Percentiles rank a stretch among this genome's conserved stretches.
Evolutionary conservation across 2,329 filamentous ascomycete genomes (phyloP).

Genomic region (Aspergillus sp.): DNA sequence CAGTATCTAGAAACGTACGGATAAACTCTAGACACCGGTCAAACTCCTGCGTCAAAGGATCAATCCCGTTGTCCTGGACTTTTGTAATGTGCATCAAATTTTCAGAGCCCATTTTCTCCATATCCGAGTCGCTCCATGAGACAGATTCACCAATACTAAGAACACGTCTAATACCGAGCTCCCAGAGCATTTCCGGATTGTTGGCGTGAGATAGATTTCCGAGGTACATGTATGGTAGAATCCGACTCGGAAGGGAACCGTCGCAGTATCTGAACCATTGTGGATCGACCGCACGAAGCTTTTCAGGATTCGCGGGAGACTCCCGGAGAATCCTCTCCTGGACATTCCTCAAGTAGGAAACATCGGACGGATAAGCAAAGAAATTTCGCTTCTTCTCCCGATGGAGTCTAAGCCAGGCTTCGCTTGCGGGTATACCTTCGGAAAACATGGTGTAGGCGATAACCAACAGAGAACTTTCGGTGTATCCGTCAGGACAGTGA

Average conservation of each 20-base stretch:
- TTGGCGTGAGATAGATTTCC: conserved; percentile 94
- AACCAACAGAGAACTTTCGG: conserved; percentile 85
- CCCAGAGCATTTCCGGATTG: conserved; percentile 79
- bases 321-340: conserved; percentile 72
- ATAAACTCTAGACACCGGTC: conserved; percentile 87
- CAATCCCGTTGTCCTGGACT: conserved; percentile 96
- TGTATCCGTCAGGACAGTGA: conserved; percentile 95
- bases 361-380: conserved; percentile 92
- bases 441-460: conserved; percentile 94
- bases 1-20: conserved; percentile 62
- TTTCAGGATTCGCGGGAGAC: conserved; percentile 37
- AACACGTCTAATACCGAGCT: conserved; percentile 83
- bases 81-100: conserved; percentile 81
- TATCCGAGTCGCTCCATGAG: conserved; percentile 74
- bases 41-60: conserved; percentile 86
- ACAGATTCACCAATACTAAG: conserved; percentile 90
- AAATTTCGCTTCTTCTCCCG: conserved; percentile 83
- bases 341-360: conserved; percentile 77
- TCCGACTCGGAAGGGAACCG: conserved; percentile 85
- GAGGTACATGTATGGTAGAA: conserved; percentile 93
- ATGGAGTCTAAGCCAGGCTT: conserved; percentile 88
- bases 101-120: conserved; percentile 73
- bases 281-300: conserved; percentile 57
- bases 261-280: conserved; percentile 83
- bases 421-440: conserved; percentile 76